Conservation (phyloP, 1,284 basidiomycete genomes). For the Microbotryum saponariae region DNA sequence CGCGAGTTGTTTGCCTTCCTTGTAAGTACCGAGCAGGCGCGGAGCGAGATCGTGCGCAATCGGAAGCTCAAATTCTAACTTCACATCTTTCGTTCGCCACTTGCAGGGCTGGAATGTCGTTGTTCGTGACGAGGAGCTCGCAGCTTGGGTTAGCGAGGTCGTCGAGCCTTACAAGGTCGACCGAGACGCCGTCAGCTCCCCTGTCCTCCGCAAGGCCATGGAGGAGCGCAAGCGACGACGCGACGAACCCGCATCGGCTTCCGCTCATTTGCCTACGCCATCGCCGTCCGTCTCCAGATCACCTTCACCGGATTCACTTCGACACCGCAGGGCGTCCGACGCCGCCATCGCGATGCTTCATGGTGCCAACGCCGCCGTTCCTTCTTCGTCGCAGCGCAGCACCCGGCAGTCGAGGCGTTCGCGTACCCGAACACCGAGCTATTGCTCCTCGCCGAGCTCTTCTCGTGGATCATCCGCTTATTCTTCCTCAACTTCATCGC, state of each 20-base stretch:
- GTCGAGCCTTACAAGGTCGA: slow-evolving; percentile 27
- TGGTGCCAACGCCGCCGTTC: slow-evolving; percentile 10
- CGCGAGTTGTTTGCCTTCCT: slow-evolving; percentile 86
- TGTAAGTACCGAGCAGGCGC: slow-evolving; percentile 37
- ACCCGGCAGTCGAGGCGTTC: slow-evolving; percentile 5
- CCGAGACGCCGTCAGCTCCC: slow-evolving; percentile 6
- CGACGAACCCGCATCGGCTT: slow-evolving; percentile 11
- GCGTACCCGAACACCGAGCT: slow-evolving; percentile 6
- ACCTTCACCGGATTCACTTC: slow-evolving; percentile 23
- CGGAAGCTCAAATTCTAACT: neutral
- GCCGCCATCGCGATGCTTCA: slow-evolving; percentile 29
- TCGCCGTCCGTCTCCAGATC: slow-evolving; percentile 28
- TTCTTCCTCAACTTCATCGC: slow-evolving; percentile 20
- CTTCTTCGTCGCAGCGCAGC: slow-evolving; percentile 10
- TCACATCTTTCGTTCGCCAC: neutral
- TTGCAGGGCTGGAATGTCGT: slow-evolving; percentile 67
- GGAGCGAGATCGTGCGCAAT: neutral
- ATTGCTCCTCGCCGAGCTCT: slow-evolving; percentile 24
- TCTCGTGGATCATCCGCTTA: slow-evolving; percentile 11
- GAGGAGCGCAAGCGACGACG: slow-evolving; percentile 32
- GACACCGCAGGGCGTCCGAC: slow-evolving; percentile 29
- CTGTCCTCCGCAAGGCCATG: slow-evolving; percentile 16
- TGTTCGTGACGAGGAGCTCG: slow-evolving; percentile 59
- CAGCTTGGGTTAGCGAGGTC: slow-evolving; percentile 23
- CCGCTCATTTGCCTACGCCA: slow-evolving; percentile 4